These are phyloP conservation scores for Quaeritorhiza haematococci DNA, from an alignment of 371 early-diverging fungal genomes.

Conservation along the genomic window DNA sequence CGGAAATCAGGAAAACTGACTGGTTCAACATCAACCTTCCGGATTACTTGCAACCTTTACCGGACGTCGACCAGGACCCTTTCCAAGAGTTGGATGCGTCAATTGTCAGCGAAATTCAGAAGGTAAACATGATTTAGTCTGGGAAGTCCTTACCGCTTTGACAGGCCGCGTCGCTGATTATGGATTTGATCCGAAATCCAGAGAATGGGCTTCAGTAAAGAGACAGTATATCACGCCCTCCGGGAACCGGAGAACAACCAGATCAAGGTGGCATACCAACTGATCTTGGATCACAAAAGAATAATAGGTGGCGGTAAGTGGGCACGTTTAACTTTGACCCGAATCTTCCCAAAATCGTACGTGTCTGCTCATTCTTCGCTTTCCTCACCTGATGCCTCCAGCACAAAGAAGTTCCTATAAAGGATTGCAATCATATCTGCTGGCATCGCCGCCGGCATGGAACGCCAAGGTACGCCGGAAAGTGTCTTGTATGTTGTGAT, in stretches of 20 bases:
- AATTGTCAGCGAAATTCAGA: conserved; percentile 70
- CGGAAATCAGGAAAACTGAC: conserved; percentile 78
- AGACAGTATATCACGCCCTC: conserved; percentile 66
- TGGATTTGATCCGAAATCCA: conserved; percentile 11
- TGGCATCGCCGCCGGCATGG: too few relatives aligned
- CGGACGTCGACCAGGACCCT: conserved; percentile 55
- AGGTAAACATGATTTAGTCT: too few relatives aligned
- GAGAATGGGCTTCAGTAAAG: conserved; percentile 75
- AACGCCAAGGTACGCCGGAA: too few relatives aligned
- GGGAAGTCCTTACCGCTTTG: too few relatives aligned
- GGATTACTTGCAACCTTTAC: conserved; percentile 78
- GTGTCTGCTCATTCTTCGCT: too few relatives aligned
- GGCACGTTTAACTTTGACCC: background rate
- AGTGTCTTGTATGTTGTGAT: too few relatives aligned
- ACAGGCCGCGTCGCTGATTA: too few relatives aligned
- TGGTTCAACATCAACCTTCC: conserved; percentile 90
- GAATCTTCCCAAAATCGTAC: too few relatives aligned
- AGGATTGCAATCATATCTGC: too few relatives aligned
- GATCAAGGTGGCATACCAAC: conserved; percentile 90
- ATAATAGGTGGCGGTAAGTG: conserved; percentile 52
- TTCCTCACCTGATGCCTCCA: too few relatives aligned
- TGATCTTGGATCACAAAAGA: conserved; percentile 78
- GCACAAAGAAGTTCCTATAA: too few relatives aligned
- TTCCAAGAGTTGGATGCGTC: conserved; percentile 65
- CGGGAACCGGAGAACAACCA: conserved; percentile 79